Percentiles rank a stretch among this genome's conserved stretches.
Evolutionary conservation across 2,329 filamentous ascomycete species (phyloP).

Genomic region (Capronia americana): DNA sequence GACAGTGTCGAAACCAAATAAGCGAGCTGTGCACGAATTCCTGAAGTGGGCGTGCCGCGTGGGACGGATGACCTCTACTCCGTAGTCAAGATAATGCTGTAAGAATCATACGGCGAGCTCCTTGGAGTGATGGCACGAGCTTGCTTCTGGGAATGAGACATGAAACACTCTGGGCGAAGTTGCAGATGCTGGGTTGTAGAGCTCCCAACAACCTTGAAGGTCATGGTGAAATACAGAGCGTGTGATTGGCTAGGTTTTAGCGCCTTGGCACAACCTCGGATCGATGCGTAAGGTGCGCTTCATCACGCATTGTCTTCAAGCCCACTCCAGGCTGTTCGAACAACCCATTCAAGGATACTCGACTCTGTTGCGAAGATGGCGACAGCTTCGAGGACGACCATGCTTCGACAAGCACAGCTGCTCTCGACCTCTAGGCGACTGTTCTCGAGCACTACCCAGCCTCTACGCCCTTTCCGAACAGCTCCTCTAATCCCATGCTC

Average conservation of each 20-base stretch:
- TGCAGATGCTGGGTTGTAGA: neutral
- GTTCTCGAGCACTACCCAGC: conserved; percentile 33
- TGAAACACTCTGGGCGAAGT: neutral
- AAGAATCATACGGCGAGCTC: neutral
- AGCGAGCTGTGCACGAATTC: neutral
- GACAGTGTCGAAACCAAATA: neutral
- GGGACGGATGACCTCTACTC: neutral
- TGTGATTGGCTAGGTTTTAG: conserved; percentile 23
- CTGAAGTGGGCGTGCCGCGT: neutral
- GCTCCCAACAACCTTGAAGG: neutral
- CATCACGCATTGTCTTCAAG: conserved; percentile 19
- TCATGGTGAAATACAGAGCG: conserved; percentile 16
- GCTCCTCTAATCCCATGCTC: conserved; percentile 27
- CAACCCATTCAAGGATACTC: conserved; percentile 5
- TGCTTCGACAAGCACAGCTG: conserved; percentile 36
- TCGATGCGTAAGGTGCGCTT: conserved; percentile 16
- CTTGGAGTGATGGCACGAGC: neutral
- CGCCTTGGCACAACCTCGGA: conserved; percentile 21
- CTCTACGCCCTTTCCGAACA: conserved; percentile 32
- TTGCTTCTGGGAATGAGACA: neutral
- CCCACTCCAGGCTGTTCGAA: conserved; percentile 11
- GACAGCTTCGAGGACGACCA: conserved; percentile 31
- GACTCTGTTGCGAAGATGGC: conserved; percentile 30
- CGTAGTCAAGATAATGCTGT: neutral
- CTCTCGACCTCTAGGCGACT: conserved; percentile 28